A percentile compares a stretch with the other conserved stretches of the same genome.
phyloP scores from a whole-genome alignment of 192 early-diverging fungal genomes.

The Linnemannia zychae region DNA sequence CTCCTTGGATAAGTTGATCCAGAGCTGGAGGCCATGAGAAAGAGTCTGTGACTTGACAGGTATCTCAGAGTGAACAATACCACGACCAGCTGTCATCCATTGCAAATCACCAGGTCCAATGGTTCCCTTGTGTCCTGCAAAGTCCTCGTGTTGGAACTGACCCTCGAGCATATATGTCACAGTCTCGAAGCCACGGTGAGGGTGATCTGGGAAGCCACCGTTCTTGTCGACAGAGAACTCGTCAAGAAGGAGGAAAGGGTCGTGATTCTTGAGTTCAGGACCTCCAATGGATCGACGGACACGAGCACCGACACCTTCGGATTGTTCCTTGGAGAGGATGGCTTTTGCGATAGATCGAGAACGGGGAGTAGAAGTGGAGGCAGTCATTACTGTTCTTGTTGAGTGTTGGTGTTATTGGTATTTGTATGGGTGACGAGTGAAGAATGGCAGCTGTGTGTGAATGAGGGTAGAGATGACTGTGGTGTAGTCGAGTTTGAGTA shows the following conservation, averaged over 20 bases:
- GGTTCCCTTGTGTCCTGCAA: too few relatives aligned
- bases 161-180: too few relatives aligned
- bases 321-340: slow-evolving; percentile 52
- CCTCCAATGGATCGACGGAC: slow-evolving; percentile 85
- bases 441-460: neutral
- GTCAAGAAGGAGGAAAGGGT: slow-evolving; percentile 55
- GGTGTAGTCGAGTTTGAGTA: neutral
- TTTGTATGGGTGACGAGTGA: too few relatives aligned
- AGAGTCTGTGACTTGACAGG: too few relatives aligned
- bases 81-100: too few relatives aligned
- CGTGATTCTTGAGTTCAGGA: slow-evolving; percentile 42
- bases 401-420: too few relatives aligned
- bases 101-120: too few relatives aligned
- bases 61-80: too few relatives aligned
- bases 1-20: slow-evolving; percentile 73
- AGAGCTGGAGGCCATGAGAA: slow-evolving; percentile 68
- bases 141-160: too few relatives aligned
- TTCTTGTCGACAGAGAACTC: slow-evolving; percentile 42
- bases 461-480: neutral
- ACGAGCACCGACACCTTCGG: slow-evolving; percentile 84
- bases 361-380: neutral
- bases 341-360: slow-evolving; percentile 23
- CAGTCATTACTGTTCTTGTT: too few relatives aligned
- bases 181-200: too few relatives aligned
- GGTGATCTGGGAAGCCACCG: too few relatives aligned